Evolutionary conservation across 2,329 filamentous ascomycete species (phyloP).

Genomic region (Curvularia hawaiiensis): DNA sequence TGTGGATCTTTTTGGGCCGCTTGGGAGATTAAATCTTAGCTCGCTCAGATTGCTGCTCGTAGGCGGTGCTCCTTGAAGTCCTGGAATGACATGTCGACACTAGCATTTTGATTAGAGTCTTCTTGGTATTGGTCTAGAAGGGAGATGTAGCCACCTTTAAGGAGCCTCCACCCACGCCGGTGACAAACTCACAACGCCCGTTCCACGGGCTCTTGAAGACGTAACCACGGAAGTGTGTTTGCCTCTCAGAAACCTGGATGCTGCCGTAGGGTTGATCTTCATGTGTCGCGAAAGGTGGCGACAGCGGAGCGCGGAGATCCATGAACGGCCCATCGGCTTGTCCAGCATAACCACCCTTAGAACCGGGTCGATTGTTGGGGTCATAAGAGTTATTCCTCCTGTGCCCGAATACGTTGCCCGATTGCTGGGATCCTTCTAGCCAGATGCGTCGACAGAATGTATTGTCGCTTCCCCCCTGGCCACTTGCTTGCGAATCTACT

Average conservation of each 20-base stretch:
- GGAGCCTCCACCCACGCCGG: constrained; percentile 74
- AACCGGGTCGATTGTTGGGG: constrained; percentile 25
- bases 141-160: constrained; percentile 54
- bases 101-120: constrained; percentile 11
- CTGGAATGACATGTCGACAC: constrained; percentile 73
- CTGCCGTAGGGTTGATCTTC: constrained; percentile 37
- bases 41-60: constrained; percentile 70
- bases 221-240: constrained; percentile 66
- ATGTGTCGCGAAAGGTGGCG: constrained; percentile 27
- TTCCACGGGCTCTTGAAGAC: constrained; percentile 87
- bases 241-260: constrained; percentile 49
- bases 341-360: constrained; percentile 28
- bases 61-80: constrained; percentile 43
- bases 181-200: constrained; percentile 82
- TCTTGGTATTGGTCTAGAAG: background rate
- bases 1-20: constrained; percentile 47
- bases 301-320: constrained; percentile 20
- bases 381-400: constrained; percentile 43
- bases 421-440: constrained; percentile 53
- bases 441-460: constrained; percentile 54
- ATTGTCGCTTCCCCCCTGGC: constrained; percentile 17
- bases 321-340: constrained; percentile 18
- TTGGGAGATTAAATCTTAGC: constrained; percentile 86
- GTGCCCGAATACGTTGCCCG: constrained; percentile 49
- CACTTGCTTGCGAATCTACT: constrained; percentile 1